phyloP scores from a whole-genome alignment of 2,329 filamentous ascomycete species.

The Orbilia oligospora region DNA sequence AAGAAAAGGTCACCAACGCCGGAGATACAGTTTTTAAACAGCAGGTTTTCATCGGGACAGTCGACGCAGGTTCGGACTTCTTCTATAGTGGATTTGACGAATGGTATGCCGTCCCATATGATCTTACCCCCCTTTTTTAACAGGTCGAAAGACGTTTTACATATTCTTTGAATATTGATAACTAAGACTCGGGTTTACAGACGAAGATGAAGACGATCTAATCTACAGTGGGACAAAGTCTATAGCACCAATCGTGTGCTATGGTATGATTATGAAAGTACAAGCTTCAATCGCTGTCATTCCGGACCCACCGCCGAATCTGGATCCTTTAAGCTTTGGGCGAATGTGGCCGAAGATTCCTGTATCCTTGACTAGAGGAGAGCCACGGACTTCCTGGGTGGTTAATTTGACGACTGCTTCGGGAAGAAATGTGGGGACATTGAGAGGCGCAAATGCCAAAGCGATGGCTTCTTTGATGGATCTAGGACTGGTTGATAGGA shows the following conservation, averaged over 20 bases:
- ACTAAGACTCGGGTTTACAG: conserved; percentile 29
- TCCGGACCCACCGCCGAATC: conserved; percentile 52
- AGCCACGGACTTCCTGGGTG: conserved; percentile 42
- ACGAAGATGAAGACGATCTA: conserved; percentile 55
- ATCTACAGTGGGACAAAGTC: conserved; percentile 57
- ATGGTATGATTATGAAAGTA: conserved; percentile 57
- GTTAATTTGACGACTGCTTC: conserved; percentile 56
- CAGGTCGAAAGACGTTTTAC: background rate
- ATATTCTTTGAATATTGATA: background rate
- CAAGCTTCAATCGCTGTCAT: conserved; percentile 53
- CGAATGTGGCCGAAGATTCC: conserved; percentile 60
- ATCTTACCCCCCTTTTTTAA: background rate
- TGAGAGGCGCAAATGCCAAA: conserved; percentile 55
- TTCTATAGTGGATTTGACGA: conserved; percentile 53
- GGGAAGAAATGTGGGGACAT: conserved; percentile 46
- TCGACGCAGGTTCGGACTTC: conserved; percentile 39
- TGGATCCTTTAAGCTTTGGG: conserved; percentile 53
- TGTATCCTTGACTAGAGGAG: conserved; percentile 41
- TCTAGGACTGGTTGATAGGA: conserved; percentile 51
- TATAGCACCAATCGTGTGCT: conserved; percentile 51
- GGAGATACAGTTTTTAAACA: conserved; percentile 59
- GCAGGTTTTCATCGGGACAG: conserved; percentile 43
- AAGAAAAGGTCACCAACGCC: conserved; percentile 50
- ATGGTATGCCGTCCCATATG: conserved; percentile 34
- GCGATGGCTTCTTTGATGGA: conserved; percentile 59